A percentile compares a stretch with the other conserved stretches of the same genome.
Evolutionary conservation across 2,329 filamentous ascomycete genomes (phyloP).

Genomic region (Didymella segeticola): DNA sequence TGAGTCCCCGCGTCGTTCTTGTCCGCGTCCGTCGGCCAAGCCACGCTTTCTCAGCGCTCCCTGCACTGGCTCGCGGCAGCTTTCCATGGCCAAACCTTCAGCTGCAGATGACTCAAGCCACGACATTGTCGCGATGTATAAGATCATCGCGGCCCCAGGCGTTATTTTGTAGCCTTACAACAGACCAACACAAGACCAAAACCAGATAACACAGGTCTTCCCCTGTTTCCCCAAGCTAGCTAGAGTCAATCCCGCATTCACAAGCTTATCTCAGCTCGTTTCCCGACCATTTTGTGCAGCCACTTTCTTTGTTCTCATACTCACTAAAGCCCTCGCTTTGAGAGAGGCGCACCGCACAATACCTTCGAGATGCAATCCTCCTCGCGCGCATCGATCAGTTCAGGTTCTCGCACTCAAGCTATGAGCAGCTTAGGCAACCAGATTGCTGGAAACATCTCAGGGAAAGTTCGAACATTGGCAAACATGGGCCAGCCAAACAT

Average conservation of each 20-base stretch:
- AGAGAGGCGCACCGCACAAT: slow-evolving; percentile 20
- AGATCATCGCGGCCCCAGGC: slow-evolving; percentile 9
- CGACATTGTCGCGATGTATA: slow-evolving; percentile 8
- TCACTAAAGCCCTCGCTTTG: slow-evolving; percentile 11
- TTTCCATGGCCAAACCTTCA: slow-evolving; percentile 8
- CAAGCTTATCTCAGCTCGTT: slow-evolving; percentile 18
- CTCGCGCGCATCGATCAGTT: slow-evolving; percentile 23
- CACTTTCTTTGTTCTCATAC: slow-evolving; percentile 19
- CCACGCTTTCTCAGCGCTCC: slow-evolving; percentile 6
- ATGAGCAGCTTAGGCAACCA: slow-evolving; percentile 43
- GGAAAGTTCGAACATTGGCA: slow-evolving; percentile 44
- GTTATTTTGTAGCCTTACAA: slow-evolving; percentile 16
- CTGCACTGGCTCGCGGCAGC: slow-evolving; percentile 8
- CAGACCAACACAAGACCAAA: background rate
- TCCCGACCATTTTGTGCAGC: slow-evolving; percentile 15
- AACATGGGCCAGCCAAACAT: slow-evolving; percentile 50
- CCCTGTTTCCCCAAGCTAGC: slow-evolving; percentile 14
- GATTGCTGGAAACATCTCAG: slow-evolving; percentile 27
- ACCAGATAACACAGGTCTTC: slow-evolving; percentile 3
- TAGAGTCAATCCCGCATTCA: slow-evolving; percentile 32
- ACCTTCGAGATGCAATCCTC: slow-evolving; percentile 31
- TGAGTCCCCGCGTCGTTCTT: slow-evolving; percentile 14
- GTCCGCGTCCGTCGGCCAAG: slow-evolving; percentile 17
- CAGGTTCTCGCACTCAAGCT: slow-evolving; percentile 28
- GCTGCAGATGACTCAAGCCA: slow-evolving; percentile 11